A percentile compares a stretch with the other conserved stretches of the same genome.
Evolutionary conservation across 352 stramenopile species (phyloP).

Genomic region (Phytophthora pluvialis): DNA sequence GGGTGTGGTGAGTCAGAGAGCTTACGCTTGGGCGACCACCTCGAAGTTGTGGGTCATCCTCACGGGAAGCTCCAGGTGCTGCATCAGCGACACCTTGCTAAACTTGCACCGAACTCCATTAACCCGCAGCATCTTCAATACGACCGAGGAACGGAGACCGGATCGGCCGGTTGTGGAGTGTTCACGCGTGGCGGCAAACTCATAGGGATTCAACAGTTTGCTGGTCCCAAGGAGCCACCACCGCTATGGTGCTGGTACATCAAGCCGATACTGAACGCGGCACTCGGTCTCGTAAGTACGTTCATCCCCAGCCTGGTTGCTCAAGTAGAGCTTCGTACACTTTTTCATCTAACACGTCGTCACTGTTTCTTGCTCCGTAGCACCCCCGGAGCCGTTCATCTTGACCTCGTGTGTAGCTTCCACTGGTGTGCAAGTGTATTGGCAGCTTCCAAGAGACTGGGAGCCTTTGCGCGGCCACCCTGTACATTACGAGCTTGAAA

Average conservation of each 20-base stretch:
- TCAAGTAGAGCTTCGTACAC: not conserved
- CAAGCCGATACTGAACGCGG: conserved; percentile 56
- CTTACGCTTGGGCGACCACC: conserved; percentile 24
- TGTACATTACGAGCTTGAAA: conserved; percentile 62
- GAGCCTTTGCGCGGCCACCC: conserved; percentile 44
- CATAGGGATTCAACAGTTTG: conserved; percentile 56
- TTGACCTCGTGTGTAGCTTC: conserved; percentile 56
- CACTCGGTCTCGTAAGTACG: conserved; percentile 66
- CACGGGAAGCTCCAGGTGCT: conserved; percentile 65
- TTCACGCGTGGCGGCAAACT: conserved; percentile 70
- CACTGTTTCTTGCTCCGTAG: conserved; percentile 30
- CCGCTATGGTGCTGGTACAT: conserved; percentile 56
- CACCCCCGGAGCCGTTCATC: conserved; percentile 61
- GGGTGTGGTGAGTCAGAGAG: conserved; percentile 45
- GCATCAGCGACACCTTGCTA: conserved; percentile 39
- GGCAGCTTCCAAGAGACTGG: conserved; percentile 59
- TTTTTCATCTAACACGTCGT: not conserved
- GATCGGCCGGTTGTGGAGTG: conserved; percentile 44
- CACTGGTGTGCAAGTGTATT: conserved; percentile 57
- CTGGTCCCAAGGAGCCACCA: conserved; percentile 42
- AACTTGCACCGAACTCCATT: conserved; percentile 60
- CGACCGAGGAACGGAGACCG: conserved; percentile 50
- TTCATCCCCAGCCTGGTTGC: conserved; percentile 15
- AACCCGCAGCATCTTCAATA: conserved; percentile 56
- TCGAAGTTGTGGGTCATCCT: conserved; percentile 69